These are phyloP conservation scores for Ophiostoma novo-ulmi DNA, from an alignment of 2,329 filamentous ascomycete genomes.

Conservation along the genomic window DNA sequence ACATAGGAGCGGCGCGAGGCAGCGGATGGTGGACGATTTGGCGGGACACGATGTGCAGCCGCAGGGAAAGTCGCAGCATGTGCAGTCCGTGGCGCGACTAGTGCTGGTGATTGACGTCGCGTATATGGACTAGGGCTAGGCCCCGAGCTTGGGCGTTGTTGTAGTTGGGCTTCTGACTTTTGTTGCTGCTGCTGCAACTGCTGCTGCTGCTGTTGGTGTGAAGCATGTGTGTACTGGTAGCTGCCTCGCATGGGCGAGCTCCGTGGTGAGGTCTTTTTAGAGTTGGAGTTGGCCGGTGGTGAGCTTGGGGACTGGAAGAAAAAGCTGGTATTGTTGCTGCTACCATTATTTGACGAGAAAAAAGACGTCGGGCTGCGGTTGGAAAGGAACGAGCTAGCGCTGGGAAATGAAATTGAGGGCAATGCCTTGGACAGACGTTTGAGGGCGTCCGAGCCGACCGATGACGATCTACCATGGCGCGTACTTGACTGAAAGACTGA, in stretches of 20 bases:
- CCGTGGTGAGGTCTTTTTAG: constrained; percentile 13
- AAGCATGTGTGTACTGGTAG: background rate
- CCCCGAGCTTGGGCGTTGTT: too few species aligned
- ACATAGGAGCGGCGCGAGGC: constrained; percentile 32
- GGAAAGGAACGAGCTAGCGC: constrained; percentile 36
- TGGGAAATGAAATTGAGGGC: constrained; percentile 49
- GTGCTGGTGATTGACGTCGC: background rate
- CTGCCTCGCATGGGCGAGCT: constrained; percentile 8
- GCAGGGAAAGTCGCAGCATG: background rate
- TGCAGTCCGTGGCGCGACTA: background rate
- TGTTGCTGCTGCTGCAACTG: background rate
- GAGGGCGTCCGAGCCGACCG: constrained; percentile 53
- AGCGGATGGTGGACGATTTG: constrained; percentile 27
- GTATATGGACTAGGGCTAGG: background rate
- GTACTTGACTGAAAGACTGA: constrained; percentile 21
- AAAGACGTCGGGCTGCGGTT: constrained; percentile 37
- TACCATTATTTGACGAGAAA: constrained; percentile 33
- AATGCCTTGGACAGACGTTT: constrained; percentile 53
- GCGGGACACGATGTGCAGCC: constrained; percentile 24
- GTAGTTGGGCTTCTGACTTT: background rate
- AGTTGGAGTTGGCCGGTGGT: background rate
- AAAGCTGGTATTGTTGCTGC: constrained; percentile 27
- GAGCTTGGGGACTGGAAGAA: background rate
- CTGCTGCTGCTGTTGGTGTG: background rate
- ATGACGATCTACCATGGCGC: constrained; percentile 48